Conservation (phyloP, 805 yeast genomes). For the Candida loeiensis region DNA sequence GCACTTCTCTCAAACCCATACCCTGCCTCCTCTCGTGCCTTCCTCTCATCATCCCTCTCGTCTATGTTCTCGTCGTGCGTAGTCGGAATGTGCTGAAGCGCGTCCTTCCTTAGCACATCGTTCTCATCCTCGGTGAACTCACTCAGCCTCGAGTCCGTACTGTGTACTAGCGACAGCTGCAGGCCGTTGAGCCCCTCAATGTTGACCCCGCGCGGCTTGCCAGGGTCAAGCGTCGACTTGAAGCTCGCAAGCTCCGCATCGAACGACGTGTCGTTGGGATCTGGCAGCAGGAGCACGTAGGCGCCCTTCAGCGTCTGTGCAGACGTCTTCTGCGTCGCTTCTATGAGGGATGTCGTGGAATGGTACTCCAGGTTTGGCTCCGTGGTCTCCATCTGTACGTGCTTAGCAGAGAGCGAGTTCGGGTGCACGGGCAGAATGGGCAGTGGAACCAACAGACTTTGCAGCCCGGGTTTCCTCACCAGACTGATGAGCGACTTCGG, state of each 20-base stretch:
- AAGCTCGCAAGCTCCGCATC: slow-evolving; percentile 8
- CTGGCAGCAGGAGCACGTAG: not conserved
- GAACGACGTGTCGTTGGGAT: slow-evolving; percentile 2
- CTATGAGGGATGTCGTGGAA: not conserved
- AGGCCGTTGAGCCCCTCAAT: slow-evolving; percentile 25
- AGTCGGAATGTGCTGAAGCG: slow-evolving; percentile 29
- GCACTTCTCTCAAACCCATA: not conserved
- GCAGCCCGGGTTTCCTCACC: too few relatives aligned
- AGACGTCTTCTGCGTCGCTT: not conserved
- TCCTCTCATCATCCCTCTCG: slow-evolving; percentile 12
- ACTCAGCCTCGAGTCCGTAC: slow-evolving; percentile 8
- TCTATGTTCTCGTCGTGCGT: slow-evolving; percentile 33
- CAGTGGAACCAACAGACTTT: too few relatives aligned
- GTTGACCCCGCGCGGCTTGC: slow-evolving; percentile 23
- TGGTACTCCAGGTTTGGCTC: too few relatives aligned
- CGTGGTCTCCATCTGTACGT: too few relatives aligned
- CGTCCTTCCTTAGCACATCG: slow-evolving; percentile 18
- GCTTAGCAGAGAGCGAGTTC: too few relatives aligned
- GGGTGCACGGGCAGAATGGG: too few relatives aligned
- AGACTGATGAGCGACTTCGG: too few relatives aligned
- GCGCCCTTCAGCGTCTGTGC: not conserved
- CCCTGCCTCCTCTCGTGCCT: not conserved
- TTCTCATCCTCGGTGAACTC: slow-evolving; percentile 7
- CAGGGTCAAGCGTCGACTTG: slow-evolving; percentile 46
- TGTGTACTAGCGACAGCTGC: slow-evolving; percentile 5